Evolutionary conservation across 2,329 filamentous ascomycete genomes (phyloP).

Genomic region (Xylariales sp.): DNA sequence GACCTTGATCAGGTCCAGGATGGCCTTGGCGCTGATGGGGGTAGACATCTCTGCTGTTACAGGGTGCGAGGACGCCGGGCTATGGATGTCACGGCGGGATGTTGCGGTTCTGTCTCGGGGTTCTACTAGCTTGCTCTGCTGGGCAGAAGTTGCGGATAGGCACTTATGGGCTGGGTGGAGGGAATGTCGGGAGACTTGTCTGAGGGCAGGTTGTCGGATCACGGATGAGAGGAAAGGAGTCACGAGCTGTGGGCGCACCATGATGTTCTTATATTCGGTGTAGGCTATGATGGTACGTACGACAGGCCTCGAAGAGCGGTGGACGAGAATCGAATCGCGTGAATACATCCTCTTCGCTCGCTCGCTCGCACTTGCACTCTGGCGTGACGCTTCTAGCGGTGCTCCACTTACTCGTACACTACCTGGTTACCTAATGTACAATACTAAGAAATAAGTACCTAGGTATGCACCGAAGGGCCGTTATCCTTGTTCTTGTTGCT

Average conservation of each 20-base stretch:
- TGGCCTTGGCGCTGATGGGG: conserved; percentile 34
- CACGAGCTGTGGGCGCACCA: conserved; percentile 1
- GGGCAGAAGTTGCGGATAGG: conserved; percentile 5
- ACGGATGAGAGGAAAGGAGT: not conserved
- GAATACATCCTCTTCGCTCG: not conserved
- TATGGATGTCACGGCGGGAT: no score
- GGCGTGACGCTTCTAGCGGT: no score
- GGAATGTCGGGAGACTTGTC: not conserved
- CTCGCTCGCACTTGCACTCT: no score
- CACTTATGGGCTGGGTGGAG: not conserved
- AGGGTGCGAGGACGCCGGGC: no score
- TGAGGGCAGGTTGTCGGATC: conserved; percentile 2
- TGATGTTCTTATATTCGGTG: conserved; percentile 1
- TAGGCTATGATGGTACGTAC: not conserved
- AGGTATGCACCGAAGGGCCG: no score
- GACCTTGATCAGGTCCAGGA: conserved; percentile 61
- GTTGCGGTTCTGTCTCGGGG: conserved; percentile 13
- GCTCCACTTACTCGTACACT: no score
- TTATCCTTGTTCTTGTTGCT: no score
- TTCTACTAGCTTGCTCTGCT: conserved; percentile 12
- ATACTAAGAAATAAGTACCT: no score
- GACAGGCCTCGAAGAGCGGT: not conserved
- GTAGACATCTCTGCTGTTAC: conserved; percentile 19
- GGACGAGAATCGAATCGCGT: not conserved
- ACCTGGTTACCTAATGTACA: no score